Conservation (phyloP, 768 basidiomycete species). For the Lactarius vividus region DNA sequence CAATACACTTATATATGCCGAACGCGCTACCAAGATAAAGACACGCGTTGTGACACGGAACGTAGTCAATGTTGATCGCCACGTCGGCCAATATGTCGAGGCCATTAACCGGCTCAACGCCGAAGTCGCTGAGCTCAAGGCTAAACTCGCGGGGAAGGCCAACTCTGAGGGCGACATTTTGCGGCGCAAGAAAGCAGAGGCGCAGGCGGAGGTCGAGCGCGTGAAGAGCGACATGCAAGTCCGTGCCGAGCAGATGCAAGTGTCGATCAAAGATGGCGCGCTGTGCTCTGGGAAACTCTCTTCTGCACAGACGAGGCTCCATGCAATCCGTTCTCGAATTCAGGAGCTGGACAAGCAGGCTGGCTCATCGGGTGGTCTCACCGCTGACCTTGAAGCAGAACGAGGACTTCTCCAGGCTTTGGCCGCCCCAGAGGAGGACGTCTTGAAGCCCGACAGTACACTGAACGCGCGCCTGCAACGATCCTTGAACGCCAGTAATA, state of each 20-base stretch:
- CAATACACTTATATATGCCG: slow-evolving; percentile 96
- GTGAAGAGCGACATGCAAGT: slow-evolving; percentile 68
- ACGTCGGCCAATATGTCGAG: slow-evolving; percentile 93
- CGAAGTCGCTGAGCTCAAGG: slow-evolving; percentile 84
- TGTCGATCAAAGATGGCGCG: slow-evolving; percentile 74
- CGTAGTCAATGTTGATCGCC: slow-evolving; percentile 90
- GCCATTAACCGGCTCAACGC: slow-evolving; percentile 86
- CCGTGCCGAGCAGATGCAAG: slow-evolving; percentile 69
- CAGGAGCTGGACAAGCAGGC: slow-evolving; percentile 50
- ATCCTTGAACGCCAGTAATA: slow-evolving; percentile 69
- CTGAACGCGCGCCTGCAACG: slow-evolving; percentile 59
- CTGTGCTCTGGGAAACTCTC: slow-evolving; percentile 66
- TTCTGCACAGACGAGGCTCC: slow-evolving; percentile 68
- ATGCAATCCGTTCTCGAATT: slow-evolving; percentile 59
- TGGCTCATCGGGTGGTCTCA: slow-evolving; percentile 39
- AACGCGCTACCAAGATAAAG: slow-evolving; percentile 97
- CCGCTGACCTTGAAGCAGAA: slow-evolving; percentile 69
- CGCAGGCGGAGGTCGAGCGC: slow-evolving; percentile 67
- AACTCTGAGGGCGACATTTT: slow-evolving; percentile 58
- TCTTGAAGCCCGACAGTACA: slow-evolving; percentile 54
- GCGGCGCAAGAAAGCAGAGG: slow-evolving; percentile 68
- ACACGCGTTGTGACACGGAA: slow-evolving; percentile 96
- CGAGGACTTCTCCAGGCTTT: slow-evolving; percentile 64
- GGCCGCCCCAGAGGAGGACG: slow-evolving; percentile 68
- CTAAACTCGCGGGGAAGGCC: slow-evolving; percentile 73